Evolutionary conservation across 192 early-diverging fungal species (phyloP).

Genomic region (Coemansia sp.): DNA sequence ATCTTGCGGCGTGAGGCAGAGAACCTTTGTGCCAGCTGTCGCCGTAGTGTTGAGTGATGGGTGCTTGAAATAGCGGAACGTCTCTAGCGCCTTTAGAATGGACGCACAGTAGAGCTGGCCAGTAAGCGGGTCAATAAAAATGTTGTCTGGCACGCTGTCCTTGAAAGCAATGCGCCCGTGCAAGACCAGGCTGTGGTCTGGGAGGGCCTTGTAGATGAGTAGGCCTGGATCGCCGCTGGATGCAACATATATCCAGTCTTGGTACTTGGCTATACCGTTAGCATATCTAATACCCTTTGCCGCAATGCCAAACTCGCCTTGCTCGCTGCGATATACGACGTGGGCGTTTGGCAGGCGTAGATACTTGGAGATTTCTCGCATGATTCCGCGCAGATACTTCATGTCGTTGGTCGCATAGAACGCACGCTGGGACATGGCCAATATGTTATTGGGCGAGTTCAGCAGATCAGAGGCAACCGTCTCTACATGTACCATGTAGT

Average conservation of each 20-base stretch:
- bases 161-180: constrained; percentile 27
- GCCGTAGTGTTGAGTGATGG: constrained; percentile 42
- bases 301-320: constrained; percentile 33
- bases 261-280: constrained; percentile 51
- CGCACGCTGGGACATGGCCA: constrained; percentile 58
- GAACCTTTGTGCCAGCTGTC: constrained; percentile 34
- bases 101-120: constrained; percentile 51
- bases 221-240: constrained; percentile 44
- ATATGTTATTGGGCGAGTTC: constrained; percentile 62
- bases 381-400: constrained; percentile 25
- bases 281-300: constrained; percentile 33
- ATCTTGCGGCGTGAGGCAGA: constrained; percentile 28
- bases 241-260: constrained; percentile 46
- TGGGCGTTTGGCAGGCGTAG: constrained; percentile 32
- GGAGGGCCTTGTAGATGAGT: constrained; percentile 29
- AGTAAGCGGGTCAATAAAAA: constrained; percentile 39
- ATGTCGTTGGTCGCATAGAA: constrained; percentile 70
- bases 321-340: constrained; percentile 43
- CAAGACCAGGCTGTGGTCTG: constrained; percentile 11
- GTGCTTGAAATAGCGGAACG: constrained; percentile 27
- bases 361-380: constrained; percentile 27
- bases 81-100: constrained; percentile 33
- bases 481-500: constrained; percentile 58
- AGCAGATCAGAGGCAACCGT: constrained; percentile 61
- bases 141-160: constrained; percentile 44